Percentiles rank a stretch among this genome's conserved stretches.
Evolutionary conservation across 306 rosid species (phyloP).

Genomic region (Cajanus cajan): DNA sequence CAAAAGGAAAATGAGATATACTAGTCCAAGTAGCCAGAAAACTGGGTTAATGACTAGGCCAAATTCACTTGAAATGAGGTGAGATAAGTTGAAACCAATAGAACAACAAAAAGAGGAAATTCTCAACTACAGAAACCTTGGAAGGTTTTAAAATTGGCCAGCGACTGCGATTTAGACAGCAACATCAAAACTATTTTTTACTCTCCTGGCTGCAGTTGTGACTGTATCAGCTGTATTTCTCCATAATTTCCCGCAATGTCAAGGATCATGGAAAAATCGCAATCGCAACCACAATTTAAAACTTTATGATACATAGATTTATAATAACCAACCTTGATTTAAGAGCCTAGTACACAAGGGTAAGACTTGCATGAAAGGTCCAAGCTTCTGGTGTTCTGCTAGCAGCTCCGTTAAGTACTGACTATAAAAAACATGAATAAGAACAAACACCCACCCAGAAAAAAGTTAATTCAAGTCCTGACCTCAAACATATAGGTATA

Average conservation of each 20-base stretch:
- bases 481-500: not conserved
- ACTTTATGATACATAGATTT: not conserved
- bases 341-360: constrained; percentile 58
- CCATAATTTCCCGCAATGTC: not conserved
- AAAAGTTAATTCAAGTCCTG: constrained; percentile 23
- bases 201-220: not conserved
- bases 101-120: constrained; percentile 14
- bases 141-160: not conserved
- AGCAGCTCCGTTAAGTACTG: constrained; percentile 55
- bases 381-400: constrained; percentile 58
- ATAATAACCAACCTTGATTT: constrained; percentile 48
- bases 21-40: constrained; percentile 12
- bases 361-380: constrained; percentile 59
- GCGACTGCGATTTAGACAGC: not conserved
- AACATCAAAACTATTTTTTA: not conserved
- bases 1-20: constrained; percentile 13
- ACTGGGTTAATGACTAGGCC: not conserved
- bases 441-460: not conserved
- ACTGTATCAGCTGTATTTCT: not conserved
- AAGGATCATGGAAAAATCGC: not conserved
- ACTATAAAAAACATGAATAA: constrained; percentile 37
- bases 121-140: not conserved
- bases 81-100: not conserved
- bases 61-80: not conserved
- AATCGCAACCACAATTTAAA: not conserved